A percentile compares a stretch with the other conserved stretches of the same genome.
Conservation (phyloP, 179 eudicot genomes). For the Spinacia oleracea region DNA sequence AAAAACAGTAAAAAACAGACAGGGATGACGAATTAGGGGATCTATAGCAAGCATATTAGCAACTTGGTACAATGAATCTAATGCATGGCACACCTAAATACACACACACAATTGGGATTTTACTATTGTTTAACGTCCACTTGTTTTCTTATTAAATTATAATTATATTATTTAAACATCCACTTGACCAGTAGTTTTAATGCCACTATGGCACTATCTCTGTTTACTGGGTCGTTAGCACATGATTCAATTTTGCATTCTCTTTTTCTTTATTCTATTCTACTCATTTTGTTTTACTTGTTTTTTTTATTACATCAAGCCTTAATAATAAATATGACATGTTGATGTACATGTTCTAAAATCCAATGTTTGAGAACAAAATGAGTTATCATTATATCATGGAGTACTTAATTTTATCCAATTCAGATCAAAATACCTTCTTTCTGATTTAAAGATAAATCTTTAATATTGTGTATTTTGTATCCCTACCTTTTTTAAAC, state of each 20-base stretch:
- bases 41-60: not conserved
- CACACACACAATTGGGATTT: not conserved
- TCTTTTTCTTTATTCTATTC: not conserved
- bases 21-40: not conserved
- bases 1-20: constrained; percentile 9
- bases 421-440: too few species aligned
- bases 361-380: too few species aligned
- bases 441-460: too few species aligned
- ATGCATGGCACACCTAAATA: not conserved
- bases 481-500: too few species aligned
- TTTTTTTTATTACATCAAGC: not conserved
- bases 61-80: constrained; percentile 1
- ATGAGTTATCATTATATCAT: too few species aligned
- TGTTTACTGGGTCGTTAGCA: constrained; percentile 11
- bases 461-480: too few species aligned
- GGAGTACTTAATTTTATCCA: too few species aligned
- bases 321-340: too few species aligned
- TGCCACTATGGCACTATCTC: constrained; percentile 10
- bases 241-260: constrained; percentile 1
- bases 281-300: not conserved
- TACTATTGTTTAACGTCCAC: not conserved
- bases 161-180: not conserved
- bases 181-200: not conserved
- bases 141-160: not conserved
- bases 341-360: too few species aligned